Percentiles rank a stretch among this genome's conserved stretches.
phyloP scores from a whole-genome alignment of 192 early-diverging fungal genomes.

The Mortierella hygrophila region DNA sequence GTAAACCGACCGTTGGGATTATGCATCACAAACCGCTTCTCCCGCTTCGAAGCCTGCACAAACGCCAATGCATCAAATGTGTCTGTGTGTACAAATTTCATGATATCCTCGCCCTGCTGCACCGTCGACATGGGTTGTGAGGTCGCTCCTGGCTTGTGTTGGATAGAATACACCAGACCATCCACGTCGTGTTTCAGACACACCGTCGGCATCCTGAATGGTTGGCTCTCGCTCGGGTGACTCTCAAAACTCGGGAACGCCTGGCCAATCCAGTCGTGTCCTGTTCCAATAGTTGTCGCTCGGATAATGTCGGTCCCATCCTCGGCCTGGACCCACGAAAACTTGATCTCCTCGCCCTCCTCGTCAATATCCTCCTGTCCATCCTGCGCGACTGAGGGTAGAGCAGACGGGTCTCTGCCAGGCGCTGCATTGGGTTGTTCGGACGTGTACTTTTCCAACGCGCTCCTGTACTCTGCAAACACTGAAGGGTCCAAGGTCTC shows the following conservation, averaged over 20 bases:
- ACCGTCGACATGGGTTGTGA: conserved; percentile 13
- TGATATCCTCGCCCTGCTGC: conserved; percentile 26
- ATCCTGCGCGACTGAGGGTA: conserved; percentile 28
- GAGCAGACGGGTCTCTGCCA: conserved; percentile 16
- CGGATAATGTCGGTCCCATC: conserved; percentile 55
- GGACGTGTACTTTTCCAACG: conserved; percentile 72
- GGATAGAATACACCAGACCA: conserved; percentile 72
- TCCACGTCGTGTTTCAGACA: conserved; percentile 79
- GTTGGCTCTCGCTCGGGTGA: conserved; percentile 45
- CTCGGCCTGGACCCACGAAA: conserved; percentile 57
- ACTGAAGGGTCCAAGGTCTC: conserved; percentile 74
- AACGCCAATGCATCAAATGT: conserved; percentile 80
- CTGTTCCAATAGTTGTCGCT: conserved; percentile 61
- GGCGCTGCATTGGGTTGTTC: conserved; percentile 51
- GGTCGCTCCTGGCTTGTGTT: conserved; percentile 14
- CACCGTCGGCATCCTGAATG: conserved; percentile 60
- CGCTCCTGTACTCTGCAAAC: conserved; percentile 69
- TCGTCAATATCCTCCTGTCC: conserved; percentile 59
- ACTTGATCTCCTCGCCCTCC: conserved; percentile 55
- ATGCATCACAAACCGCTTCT: conserved; percentile 71
- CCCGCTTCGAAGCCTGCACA: conserved; percentile 82
- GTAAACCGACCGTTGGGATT: conserved; percentile 64
- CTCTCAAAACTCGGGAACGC: conserved; percentile 41
- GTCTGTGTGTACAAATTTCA: conserved; percentile 61
- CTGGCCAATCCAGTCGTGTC: conserved; percentile 74